phyloP scores from a whole-genome alignment of 108 stramenopile species.

The Mayamaea pseudoterrestris region DNA sequence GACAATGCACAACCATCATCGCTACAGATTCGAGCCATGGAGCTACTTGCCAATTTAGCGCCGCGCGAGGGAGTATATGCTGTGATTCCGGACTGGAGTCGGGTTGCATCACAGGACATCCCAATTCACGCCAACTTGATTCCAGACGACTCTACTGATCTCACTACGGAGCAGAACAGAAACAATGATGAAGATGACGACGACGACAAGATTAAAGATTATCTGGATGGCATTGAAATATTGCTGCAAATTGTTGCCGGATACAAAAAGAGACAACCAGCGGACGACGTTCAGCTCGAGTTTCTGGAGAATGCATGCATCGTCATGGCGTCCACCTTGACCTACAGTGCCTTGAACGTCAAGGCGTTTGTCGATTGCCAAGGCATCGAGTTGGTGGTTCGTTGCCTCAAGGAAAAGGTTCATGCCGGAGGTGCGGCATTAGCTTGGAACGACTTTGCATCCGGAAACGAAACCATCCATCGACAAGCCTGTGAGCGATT shows the following conservation, averaged over 20 bases:
- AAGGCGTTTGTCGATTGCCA: constrained; percentile 48
- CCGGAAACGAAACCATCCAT: constrained; percentile 19
- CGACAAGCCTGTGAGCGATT: constrained; percentile 47
- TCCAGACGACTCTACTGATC: constrained; percentile 9
- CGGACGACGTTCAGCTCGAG: constrained; percentile 50
- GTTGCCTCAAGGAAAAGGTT: constrained; percentile 61
- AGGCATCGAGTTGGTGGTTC: constrained; percentile 58
- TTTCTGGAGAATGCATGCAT: constrained; percentile 57
- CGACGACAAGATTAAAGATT: background rate
- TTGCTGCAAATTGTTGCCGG: constrained; percentile 42
- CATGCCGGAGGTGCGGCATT: constrained; percentile 54
- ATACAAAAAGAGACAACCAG: constrained; percentile 53
- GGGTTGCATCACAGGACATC: no score
- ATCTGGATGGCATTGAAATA: constrained; percentile 54
- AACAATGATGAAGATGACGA: constrained; percentile 1
- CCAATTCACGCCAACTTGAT: no score
- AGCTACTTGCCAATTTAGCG: constrained; percentile 44
- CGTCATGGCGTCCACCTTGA: constrained; percentile 24
- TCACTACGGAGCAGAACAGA: constrained; percentile 22
- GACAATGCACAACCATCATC: no score
- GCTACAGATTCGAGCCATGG: constrained; percentile 10
- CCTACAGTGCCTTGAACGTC: constrained; percentile 36
- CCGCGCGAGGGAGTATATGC: constrained; percentile 42
- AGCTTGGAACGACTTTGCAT: constrained; percentile 52
- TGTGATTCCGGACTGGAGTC: constrained; percentile 21